These are phyloP conservation scores for Botrytis aclada DNA, from an alignment of 2,329 filamentous ascomycete genomes.

Conservation along the genomic window DNA sequence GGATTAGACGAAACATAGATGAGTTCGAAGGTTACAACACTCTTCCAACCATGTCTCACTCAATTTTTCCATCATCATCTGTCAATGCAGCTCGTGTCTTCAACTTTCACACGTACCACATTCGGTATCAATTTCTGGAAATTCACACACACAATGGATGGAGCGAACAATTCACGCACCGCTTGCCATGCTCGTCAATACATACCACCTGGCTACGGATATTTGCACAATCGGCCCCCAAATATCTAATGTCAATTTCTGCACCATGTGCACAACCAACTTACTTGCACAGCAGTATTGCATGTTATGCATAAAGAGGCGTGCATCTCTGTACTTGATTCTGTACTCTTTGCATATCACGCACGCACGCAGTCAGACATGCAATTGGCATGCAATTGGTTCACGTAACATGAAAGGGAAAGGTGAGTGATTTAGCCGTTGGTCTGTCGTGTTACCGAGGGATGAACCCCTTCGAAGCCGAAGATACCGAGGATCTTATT, in stretches of 20 bases:
- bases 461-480: neutral
- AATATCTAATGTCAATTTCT: neutral
- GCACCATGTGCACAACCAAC: neutral
- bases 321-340: conserved; percentile 9
- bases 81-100: neutral
- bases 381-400: neutral
- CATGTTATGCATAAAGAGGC: conserved; percentile 9
- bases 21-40: neutral
- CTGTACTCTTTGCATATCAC: conserved; percentile 3
- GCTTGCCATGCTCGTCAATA: neutral
- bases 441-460: neutral
- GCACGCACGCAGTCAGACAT: conserved; percentile 4
- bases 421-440: neutral
- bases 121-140: neutral
- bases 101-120: neutral
- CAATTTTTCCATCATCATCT: neutral
- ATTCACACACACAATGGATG: neutral
- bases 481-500: neutral
- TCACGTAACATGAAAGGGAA: conserved; percentile 1
- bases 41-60: neutral
- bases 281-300: neutral
- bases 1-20: neutral
- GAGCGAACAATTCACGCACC: neutral
- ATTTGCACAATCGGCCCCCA: neutral
- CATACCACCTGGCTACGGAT: neutral